phyloP scores from a whole-genome alignment of 2,329 filamentous ascomycete genomes.

The Trichoderma hamatum region DNA sequence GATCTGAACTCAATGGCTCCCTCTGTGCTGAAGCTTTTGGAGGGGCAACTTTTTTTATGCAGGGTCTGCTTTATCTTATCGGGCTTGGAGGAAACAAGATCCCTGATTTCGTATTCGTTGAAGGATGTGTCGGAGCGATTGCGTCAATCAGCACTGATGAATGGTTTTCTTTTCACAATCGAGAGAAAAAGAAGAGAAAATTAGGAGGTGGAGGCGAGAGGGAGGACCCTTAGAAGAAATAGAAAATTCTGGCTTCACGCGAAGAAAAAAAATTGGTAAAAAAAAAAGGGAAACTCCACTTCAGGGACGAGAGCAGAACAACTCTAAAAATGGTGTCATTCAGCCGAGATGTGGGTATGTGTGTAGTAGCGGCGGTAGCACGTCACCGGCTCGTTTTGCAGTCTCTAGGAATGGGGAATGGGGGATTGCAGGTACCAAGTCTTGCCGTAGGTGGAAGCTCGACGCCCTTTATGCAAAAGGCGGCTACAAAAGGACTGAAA shows the following conservation, averaged over 20 bases:
- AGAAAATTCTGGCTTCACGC: background rate
- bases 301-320: constrained; percentile 25
- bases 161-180: background rate
- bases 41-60: constrained; percentile 24
- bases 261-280: background rate
- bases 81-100: background rate
- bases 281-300: constrained; percentile 21
- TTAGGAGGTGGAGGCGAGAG: background rate
- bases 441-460: background rate
- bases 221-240: constrained; percentile 1
- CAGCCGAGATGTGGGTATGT: constrained; percentile 22
- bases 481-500: background rate
- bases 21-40: background rate
- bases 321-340: constrained; percentile 32
- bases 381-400: constrained; percentile 20
- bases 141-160: background rate
- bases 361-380: constrained; percentile 5
- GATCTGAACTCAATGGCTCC: constrained; percentile 1
- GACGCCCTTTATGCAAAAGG: constrained; percentile 12
- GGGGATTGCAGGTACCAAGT: background rate
- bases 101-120: background rate
- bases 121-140: background rate
- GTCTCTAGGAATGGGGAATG: background rate
- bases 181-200: background rate
- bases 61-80: constrained; percentile 27